Base-by-base conservation (phyloP, 768 basidiomycete genomes). In the Trametes meyenii region DNA sequence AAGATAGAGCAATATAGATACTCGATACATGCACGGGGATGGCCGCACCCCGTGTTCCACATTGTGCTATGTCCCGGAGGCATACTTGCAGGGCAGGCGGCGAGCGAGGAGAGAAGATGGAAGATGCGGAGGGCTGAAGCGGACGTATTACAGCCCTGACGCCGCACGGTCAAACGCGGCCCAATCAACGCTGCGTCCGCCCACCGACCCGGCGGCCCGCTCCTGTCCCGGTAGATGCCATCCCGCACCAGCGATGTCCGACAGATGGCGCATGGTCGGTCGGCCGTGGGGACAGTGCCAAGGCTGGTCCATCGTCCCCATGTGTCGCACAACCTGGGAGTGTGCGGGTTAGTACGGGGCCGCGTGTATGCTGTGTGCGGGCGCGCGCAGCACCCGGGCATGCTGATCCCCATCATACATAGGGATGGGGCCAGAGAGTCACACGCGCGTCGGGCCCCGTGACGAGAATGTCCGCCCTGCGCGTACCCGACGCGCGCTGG, bases 241-340 rank as follows among this genome's bases (percentile, higher is more conserved):
- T 29, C 64, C 61, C 23, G 58, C 23, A n/a, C 57, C 56, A 19
- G 48, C 36, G 46, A 90, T 76, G 70, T 89, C 88, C 49, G 78
- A 78, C 29, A 89, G 76, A 76, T 88, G 89, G 33, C 87, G 85
- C 90, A 90, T 91, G 40, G 91, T 93, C 2, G 91, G 91, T 29
- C 91, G 77, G 8, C 90, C 90, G 70, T 92, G 91, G n/a, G 91
- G 91, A 70, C 91, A 92, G 58, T 91, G 88, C 91, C 91, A 93
- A 1, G 90, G 91, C 64, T 90, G 89, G 67, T 90, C 85, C 81
- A 92, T 91, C 38, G 81, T 87, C 45, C 88, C 89, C 90, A 92
- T 93, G 71, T 92, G 89, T 50, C 82, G 83, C 0, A 93, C 79
- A 60, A 92, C 82, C 89, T 92, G 68, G 52, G 50, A 36, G 44